Conservation (phyloP, 2,329 filamentous ascomycete species). For the Aspergillus sojae region DNA sequence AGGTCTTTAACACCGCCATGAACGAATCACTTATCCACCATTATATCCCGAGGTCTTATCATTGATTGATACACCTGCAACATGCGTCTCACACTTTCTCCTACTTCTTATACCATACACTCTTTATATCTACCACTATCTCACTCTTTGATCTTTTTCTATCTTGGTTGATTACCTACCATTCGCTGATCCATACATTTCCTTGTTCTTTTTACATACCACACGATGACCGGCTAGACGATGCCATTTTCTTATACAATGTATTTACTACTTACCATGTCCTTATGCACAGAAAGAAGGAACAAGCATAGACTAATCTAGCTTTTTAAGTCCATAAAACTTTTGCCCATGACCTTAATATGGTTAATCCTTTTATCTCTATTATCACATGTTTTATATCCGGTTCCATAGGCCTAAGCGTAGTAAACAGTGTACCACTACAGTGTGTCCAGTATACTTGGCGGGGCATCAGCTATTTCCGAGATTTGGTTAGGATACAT, state of each 20-base stretch:
- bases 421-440: neutral
- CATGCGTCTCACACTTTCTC: conserved; percentile 5
- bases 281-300: neutral
- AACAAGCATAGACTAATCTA: neutral
- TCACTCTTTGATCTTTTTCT: neutral
- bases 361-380: neutral
- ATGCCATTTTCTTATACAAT: neutral
- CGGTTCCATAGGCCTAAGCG: neutral
- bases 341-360: neutral
- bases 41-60: neutral
- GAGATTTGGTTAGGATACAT: neutral
- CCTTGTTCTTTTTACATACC: neutral
- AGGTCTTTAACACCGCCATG: neutral
- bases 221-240: neutral
- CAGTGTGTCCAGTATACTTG: neutral
- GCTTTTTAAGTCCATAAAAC: neutral
- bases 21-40: neutral
- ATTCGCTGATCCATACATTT: neutral
- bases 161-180: neutral
- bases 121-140: neutral
- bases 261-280: neutral
- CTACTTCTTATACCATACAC: neutral
- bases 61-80: neutral
- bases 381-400: neutral
- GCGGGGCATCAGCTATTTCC: neutral